A percentile compares a stretch with the other conserved stretches of the same genome.
These are phyloP conservation scores for Colletotrichum theobromicola DNA, from an alignment of 2,329 filamentous ascomycete species.

Conservation along the genomic window DNA sequence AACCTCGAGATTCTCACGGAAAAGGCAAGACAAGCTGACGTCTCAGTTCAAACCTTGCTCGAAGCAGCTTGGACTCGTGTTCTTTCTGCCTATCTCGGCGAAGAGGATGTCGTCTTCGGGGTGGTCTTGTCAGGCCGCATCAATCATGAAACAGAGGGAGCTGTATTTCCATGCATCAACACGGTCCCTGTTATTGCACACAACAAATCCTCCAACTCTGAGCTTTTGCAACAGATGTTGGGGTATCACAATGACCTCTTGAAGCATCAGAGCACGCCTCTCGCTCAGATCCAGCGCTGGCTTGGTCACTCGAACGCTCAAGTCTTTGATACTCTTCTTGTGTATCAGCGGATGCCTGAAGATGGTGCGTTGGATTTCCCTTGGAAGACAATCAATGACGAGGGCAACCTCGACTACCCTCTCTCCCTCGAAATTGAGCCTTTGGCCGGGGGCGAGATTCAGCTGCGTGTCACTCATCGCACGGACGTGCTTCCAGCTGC, in stretches of 20 bases:
- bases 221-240: conserved; percentile 69
- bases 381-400: conserved; percentile 70
- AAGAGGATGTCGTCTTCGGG: conserved; percentile 77
- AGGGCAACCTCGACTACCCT: conserved; percentile 76
- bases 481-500: conserved; percentile 67
- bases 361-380: conserved; percentile 29
- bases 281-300: conserved; percentile 76
- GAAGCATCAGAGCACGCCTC: conserved; percentile 73
- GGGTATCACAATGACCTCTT: conserved; percentile 67
- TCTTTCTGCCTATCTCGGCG: conserved; percentile 78
- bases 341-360: conserved; percentile 71
- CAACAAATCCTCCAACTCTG: conserved; percentile 56
- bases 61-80: conserved; percentile 82
- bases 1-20: conserved; percentile 55
- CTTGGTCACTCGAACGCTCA: conserved; percentile 67
- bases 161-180: conserved; percentile 79
- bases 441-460: conserved; percentile 47
- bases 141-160: conserved; percentile 60
- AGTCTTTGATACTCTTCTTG: conserved; percentile 85
- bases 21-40: conserved; percentile 60
- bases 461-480: conserved; percentile 71
- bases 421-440: conserved; percentile 83
- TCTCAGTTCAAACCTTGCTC: conserved; percentile 77
- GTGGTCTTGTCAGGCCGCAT: conserved; percentile 79
- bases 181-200: conserved; percentile 77